Evolutionary conservation across 805 yeast species (phyloP), one percentile per base, ranked within the genome.

Genomic region (Spathaspora boniae): DNA sequence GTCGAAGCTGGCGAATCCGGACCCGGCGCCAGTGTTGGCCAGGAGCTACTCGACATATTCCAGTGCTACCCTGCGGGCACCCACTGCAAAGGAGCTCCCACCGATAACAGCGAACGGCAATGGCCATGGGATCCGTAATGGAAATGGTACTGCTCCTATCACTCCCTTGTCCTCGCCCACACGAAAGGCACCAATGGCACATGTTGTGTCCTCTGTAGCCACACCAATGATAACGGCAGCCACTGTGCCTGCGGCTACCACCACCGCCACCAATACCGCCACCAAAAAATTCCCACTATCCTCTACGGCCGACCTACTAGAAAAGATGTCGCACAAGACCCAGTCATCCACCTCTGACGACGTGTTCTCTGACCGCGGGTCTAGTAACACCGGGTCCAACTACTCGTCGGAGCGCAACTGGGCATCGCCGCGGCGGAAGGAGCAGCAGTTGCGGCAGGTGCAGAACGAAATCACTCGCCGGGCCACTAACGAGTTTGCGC

Each of bases 391-490:
- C 2, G 44, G 52, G 25, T 43, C 50, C 16, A 42, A 18, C 9
- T 33, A 29, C 25, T 39, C 43, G 8, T 45, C 51, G 7, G 61
- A 56, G 27, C 49, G 70, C 30, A 60, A 61, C 42, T 68, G 73
- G 73, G 60, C 69, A 6, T 62, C 70, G n/a, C 73, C 73, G 3
- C 48, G 68, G 19, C 52, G 61, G 33, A 54, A 53, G 40, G 60
- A 56, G 34, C 45, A 53, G 39, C 63, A 58, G 41, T 46, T 59
- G 26, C 47, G 48, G 19, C 58, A 60, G 38, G 44, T 65, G 17
- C 73, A 66, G 37, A 64, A 60, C 29, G 56, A 58, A 40, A 65
- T 67, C 34, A 65, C 65, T 45, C 45, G 60, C 27, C 31, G 37
- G 14, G 56, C 59, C 37, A 43, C 60, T 3, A 55, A 56, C 36